These are phyloP conservation scores for Vigna reflexopilosa DNA, from an alignment of 306 rosid genomes.

Conservation along the genomic window DNA sequence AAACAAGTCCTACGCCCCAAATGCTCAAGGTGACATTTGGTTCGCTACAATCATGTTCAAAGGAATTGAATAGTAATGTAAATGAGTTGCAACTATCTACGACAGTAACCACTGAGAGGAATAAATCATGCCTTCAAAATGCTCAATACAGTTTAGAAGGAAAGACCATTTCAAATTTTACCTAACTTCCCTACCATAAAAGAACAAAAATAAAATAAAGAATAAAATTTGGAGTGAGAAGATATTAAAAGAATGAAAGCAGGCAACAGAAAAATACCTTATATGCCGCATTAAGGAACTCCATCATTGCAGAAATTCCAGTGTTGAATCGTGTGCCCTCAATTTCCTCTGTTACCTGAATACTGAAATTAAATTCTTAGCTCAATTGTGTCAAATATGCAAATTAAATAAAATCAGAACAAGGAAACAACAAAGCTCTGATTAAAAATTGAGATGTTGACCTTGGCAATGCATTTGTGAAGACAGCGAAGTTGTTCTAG, in stretches of 20 bases:
- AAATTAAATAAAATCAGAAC: slow-evolving; percentile 38
- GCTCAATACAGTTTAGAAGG: background rate
- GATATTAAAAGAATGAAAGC: slow-evolving; percentile 1
- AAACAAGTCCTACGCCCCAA: background rate
- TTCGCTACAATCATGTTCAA: background rate
- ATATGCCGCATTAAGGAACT: slow-evolving; percentile 86
- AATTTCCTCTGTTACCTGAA: slow-evolving; percentile 94
- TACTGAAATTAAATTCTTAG: slow-evolving; percentile 50
- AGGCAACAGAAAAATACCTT: slow-evolving; percentile 59
- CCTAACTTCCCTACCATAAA: background rate
- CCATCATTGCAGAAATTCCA: slow-evolving; percentile 99
- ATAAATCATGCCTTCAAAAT: background rate
- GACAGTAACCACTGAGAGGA: background rate
- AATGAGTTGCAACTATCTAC: background rate
- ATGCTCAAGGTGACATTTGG: background rate
- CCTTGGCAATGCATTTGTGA: slow-evolving; percentile 97
- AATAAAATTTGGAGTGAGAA: background rate
- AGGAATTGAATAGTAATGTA: slow-evolving; percentile 11
- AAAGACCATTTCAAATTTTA: background rate
- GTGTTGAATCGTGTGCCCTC: slow-evolving; percentile 95
- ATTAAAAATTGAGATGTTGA: slow-evolving; percentile 49
- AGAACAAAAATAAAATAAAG: background rate
- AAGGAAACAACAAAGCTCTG: slow-evolving; percentile 9
- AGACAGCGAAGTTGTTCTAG: slow-evolving; percentile 83
- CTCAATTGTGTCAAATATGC: slow-evolving; percentile 40